Evolutionary conservation across 192 early-diverging fungal species (phyloP).

Genomic region (Coemansia sp.): DNA sequence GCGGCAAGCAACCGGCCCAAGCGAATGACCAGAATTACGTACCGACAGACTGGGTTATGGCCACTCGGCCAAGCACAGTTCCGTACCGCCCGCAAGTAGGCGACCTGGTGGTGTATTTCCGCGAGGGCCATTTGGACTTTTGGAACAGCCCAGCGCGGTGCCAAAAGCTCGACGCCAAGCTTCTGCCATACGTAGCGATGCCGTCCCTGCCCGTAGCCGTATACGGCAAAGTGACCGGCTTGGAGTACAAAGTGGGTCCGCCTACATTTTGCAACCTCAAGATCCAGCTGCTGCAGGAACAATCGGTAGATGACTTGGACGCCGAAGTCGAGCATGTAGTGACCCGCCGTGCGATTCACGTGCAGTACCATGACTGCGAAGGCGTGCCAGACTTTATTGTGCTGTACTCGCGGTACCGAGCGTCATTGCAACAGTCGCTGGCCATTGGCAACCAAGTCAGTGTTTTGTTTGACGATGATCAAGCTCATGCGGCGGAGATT

Average conservation of each 20-base stretch:
- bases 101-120: slow-evolving; percentile 59
- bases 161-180: slow-evolving; percentile 41
- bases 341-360: slow-evolving; percentile 35
- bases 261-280: slow-evolving; percentile 65
- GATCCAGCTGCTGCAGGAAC: slow-evolving; percentile 43
- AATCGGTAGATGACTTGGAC: slow-evolving; percentile 53
- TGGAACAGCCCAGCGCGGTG: slow-evolving; percentile 47
- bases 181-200: slow-evolving; percentile 49
- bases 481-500: slow-evolving; percentile 58
- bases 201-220: slow-evolving; percentile 52
- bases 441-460: slow-evolving; percentile 58
- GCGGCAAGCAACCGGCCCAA: neutral
- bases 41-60: slow-evolving; percentile 59
- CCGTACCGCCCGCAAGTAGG: slow-evolving; percentile 67
- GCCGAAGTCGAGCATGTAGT: slow-evolving; percentile 36
- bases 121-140: slow-evolving; percentile 62
- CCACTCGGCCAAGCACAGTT: slow-evolving; percentile 36
- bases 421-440: slow-evolving; percentile 55
- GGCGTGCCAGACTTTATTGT: slow-evolving; percentile 71
- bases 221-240: slow-evolving; percentile 59
- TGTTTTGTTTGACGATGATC: slow-evolving; percentile 66
- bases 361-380: slow-evolving; percentile 73
- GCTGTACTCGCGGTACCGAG: slow-evolving; percentile 61
- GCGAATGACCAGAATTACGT: slow-evolving; percentile 13
- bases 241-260: slow-evolving; percentile 67